Percentiles rank a stretch among this genome's conserved stretches.
Conservation (phyloP, 495 filamentous ascomycete species). For the Cryomyces minteri region DNA sequence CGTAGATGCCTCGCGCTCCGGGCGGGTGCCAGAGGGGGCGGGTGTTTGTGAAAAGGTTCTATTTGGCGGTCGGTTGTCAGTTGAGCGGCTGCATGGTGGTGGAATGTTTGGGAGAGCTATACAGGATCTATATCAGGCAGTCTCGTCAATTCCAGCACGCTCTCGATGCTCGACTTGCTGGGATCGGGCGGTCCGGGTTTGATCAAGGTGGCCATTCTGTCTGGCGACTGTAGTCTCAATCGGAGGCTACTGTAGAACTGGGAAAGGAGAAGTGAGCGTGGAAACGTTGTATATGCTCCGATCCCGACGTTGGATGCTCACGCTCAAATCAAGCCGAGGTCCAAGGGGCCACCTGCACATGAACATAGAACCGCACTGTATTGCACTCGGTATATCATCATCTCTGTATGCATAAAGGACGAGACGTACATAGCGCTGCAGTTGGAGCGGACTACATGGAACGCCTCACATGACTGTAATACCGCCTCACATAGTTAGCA, state of each 20-base stretch:
- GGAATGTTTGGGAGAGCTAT: constrained; percentile 21
- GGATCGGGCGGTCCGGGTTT: constrained; percentile 52
- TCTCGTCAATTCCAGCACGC: constrained; percentile 67
- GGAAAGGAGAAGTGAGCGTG: neutral
- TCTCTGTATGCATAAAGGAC: too few species aligned
- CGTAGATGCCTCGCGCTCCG: constrained; percentile 83
- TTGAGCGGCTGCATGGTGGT: neutral
- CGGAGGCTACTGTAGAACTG: neutral
- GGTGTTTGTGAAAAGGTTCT: constrained; percentile 84
- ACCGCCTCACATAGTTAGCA: too few species aligned
- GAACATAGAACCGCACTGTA: too few species aligned
- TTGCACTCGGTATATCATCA: too few species aligned
- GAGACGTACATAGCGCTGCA: too few species aligned
- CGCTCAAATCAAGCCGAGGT: too few species aligned
- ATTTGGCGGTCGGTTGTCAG: constrained; percentile 11
- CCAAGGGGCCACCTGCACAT: too few species aligned
- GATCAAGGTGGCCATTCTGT: constrained; percentile 38
- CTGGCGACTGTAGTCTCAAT: too few species aligned
- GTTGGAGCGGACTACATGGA: too few species aligned
- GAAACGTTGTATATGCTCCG: neutral
- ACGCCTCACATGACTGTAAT: too few species aligned
- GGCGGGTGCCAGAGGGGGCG: constrained; percentile 78
- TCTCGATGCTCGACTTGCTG: constrained; percentile 68
- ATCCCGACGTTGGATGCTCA: too few species aligned
- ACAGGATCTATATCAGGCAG: constrained; percentile 56